Base-by-base conservation (phyloP, 495 filamentous ascomycete species). In the Aspergillus coremiiformis region DNA sequence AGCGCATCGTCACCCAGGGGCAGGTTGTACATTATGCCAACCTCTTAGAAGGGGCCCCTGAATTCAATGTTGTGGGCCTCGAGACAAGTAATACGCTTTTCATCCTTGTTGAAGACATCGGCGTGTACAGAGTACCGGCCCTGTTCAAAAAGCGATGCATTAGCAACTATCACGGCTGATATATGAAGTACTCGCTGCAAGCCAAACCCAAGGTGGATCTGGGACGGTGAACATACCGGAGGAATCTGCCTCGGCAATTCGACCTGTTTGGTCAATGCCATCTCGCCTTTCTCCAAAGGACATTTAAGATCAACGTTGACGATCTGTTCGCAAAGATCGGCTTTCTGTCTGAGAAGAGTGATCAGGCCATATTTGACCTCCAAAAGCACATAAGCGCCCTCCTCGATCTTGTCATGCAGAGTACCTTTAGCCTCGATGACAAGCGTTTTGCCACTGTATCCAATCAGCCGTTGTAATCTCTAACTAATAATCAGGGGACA, bases 351-450 rank as follows among this genome's bases (percentile, higher is more conserved):
- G 68, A 99, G 79, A 50, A 99, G 76, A 43, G 83, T 87, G 64
- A 99, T 96, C 59, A 95, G 72, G 22, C 69, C 93, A 66, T 92
- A 99, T 68, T 95, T 96, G 72, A 97, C 91, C 50, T 83, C 77
- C 26, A 99, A 66, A 24, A 84, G 74, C 29, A 96, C 83, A 51
- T 83, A 84, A 35, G 94, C 86, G 46, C 88, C 91, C 32, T 87
- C 64, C n/a, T 79, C 76, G 52, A 99, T 76, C 11, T 67, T 59
- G 52, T 92, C 67, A 49, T 70, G 76, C 41, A 99, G 73, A 14
- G 67, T 83, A 51, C 94, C 93, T 21, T 65, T 71, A 14, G 92
- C 93, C 42, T 79, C 75, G 71, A 99, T 94, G 15, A 70, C 77
- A 54, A 99, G 84, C n/a, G 76, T 77, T 43, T 81, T 35, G 51